Base-by-base conservation (phyloP, 2,329 filamentous ascomycete species). In the Sarocladiaceae sp. region DNA sequence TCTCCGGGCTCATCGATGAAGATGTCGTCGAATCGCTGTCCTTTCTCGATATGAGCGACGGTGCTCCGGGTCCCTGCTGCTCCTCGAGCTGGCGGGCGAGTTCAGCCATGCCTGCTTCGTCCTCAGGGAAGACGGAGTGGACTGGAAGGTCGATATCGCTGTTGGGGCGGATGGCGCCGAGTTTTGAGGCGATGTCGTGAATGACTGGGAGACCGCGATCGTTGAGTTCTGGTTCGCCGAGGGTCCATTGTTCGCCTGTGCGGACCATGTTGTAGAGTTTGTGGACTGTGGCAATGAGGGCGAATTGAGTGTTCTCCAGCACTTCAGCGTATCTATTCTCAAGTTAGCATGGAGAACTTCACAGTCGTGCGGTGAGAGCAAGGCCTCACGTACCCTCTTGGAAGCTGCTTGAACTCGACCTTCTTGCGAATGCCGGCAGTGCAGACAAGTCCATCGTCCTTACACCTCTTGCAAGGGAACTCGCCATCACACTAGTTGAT, bases 391-490 rank as follows among this genome's bases (percentile, higher is more conserved):
- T 74, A 84, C 75, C 82, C 82, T 71, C 78, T 70, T 11, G 82
- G 82, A 44, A 85, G 64, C 66, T 85, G 81, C 70, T 86, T 86
- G 64, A 82, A 85, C 60, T 85, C 82, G n/a, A 80, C 81, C 78
- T 85, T 85, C 62, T 84, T 85, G 56, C 82, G 71, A 13, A 80
- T 77, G 7, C 82, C 82, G 15, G 81, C 80, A 7, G 79, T 84
- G 66, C 82, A 85, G 18, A 85, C 79, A 7, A 84, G 70, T 15
- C 80, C 80, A 55, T 86, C 82, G 58, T 85, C 81, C 66, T 83
- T 84, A 65, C 82, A 86, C 60, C 82, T 71, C 67, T 85, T 84
- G 65, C 82, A 86, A 10, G 82, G 82, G 53, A 83, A 84, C 60
- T 84, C 81, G 55, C 82, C 82, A 57, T 85, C 81, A 61, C 82